Conservation (phyloP, 108 stramenopile species). For the Cylindrotheca closterium region DNA sequence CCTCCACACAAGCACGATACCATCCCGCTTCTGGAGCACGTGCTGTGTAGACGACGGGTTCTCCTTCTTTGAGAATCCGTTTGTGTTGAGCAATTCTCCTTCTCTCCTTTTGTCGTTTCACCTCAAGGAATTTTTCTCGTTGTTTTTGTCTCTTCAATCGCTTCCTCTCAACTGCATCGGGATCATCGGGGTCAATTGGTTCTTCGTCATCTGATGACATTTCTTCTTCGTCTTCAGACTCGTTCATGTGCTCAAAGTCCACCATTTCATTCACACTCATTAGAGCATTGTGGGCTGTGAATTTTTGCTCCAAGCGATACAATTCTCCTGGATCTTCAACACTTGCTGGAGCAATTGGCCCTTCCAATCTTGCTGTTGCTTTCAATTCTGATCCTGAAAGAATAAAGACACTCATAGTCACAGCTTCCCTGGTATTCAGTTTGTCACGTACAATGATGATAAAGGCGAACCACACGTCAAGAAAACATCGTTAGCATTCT, state of each 20-base stretch:
- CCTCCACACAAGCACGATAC: slow-evolving; percentile 75
- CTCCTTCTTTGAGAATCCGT: slow-evolving; percentile 52
- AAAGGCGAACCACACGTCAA: neutral
- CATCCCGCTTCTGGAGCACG: slow-evolving; percentile 52
- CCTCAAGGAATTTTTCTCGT: slow-evolving; percentile 36
- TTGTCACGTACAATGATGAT: too few relatives aligned
- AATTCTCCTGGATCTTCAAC: slow-evolving; percentile 31
- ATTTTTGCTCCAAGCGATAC: slow-evolving; percentile 13
- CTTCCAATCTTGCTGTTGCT: slow-evolving; percentile 54
- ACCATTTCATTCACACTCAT: slow-evolving; percentile 26
- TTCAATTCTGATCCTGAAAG: slow-evolving; percentile 54
- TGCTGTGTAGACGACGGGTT: slow-evolving; percentile 58
- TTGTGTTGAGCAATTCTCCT: slow-evolving; percentile 31
- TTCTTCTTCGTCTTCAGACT: slow-evolving; percentile 22
- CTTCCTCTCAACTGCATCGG: slow-evolving; percentile 26
- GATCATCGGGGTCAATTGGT: slow-evolving; percentile 30
- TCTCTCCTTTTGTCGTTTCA: slow-evolving; percentile 28
- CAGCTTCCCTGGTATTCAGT: slow-evolving; percentile 38
- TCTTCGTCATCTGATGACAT: slow-evolving; percentile 25
- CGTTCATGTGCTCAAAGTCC: slow-evolving; percentile 64
- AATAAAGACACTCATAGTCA: slow-evolving; percentile 68
- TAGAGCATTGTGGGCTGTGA: neutral
- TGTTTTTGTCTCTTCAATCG: slow-evolving; percentile 28
- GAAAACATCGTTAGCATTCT: neutral
- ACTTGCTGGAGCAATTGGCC: slow-evolving; percentile 56